Percentiles rank a stretch among this genome's conserved stretches.
Evolutionary conservation across 2,329 filamentous ascomycete species (phyloP).

Genomic region (Dothideomycetidae sp.): DNA sequence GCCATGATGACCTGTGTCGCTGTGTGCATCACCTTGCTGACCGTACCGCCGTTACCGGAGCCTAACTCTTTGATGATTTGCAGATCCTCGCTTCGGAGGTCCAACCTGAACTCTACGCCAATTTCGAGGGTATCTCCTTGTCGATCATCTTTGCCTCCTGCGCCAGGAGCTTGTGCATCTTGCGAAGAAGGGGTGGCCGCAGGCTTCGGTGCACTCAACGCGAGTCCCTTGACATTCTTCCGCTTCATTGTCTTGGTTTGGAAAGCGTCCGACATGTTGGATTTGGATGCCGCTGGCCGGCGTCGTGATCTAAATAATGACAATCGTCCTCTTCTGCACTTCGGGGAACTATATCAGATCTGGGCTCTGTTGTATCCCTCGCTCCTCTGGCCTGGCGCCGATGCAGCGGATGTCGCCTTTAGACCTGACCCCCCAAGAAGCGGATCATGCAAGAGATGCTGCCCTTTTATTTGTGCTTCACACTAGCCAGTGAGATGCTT

Average conservation of each 20-base stretch:
- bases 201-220: slow-evolving; percentile 63
- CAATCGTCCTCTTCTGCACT: too few species aligned
- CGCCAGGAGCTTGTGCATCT: slow-evolving; percentile 48
- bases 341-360: too few species aligned
- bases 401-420: too few species aligned
- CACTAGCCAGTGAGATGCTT: too few species aligned
- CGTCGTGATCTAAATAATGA: too few species aligned
- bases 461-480: too few species aligned
- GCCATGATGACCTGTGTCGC: slow-evolving; percentile 95
- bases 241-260: slow-evolving; percentile 78
- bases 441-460: too few species aligned
- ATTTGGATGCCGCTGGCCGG: neutral
- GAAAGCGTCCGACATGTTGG: slow-evolving; percentile 41
- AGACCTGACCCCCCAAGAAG: too few species aligned
- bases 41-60: slow-evolving; percentile 90
- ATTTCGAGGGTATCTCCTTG: slow-evolving; percentile 72
- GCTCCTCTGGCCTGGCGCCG: too few species aligned
- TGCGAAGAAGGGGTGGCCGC: slow-evolving; percentile 60
- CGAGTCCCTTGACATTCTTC: slow-evolving; percentile 96
- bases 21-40: slow-evolving; percentile 93
- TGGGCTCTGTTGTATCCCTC: too few species aligned
- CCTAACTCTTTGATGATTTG: slow-evolving; percentile 89
- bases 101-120: slow-evolving; percentile 89
- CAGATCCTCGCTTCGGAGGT: slow-evolving; percentile 81
- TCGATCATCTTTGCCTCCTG: slow-evolving; percentile 44